phyloP scores from a whole-genome alignment of 2,329 filamentous ascomycete genomes.

The Penicillium sp. region DNA sequence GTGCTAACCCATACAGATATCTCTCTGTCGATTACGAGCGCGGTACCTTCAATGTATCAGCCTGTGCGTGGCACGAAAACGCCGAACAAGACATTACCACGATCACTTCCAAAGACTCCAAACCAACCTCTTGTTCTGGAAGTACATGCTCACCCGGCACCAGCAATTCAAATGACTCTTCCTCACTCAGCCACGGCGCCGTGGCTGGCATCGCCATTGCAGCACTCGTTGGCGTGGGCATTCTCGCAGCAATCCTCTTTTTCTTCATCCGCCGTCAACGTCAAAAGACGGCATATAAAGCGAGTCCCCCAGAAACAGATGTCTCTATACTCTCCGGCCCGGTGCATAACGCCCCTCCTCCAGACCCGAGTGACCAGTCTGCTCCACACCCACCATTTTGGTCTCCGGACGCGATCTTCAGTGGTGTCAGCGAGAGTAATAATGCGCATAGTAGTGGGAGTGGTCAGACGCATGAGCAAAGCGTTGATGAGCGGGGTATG shows the following conservation, averaged over 20 bases:
- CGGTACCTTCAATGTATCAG: conserved; percentile 59
- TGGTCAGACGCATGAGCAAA: conserved; percentile 15
- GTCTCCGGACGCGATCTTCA: conserved; percentile 21
- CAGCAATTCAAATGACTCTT: conserved; percentile 2
- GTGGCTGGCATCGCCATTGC: conserved; percentile 28
- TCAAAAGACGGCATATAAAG: conserved; percentile 21
- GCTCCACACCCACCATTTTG: conserved; percentile 14
- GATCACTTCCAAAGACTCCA: conserved; percentile 17
- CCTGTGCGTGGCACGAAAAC: conserved; percentile 22
- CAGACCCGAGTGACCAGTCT: conserved; percentile 13
- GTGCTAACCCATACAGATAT: conserved; percentile 46
- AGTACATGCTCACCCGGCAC: conserved; percentile 7
- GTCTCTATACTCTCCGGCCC: conserved; percentile 22
- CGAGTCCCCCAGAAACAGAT: conserved; percentile 17
- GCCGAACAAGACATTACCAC: conserved; percentile 23
- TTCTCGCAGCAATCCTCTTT: conserved; percentile 18
- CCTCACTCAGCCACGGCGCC: conserved; percentile 19
- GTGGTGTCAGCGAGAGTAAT: conserved; percentile 8
- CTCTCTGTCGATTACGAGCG: conserved; percentile 64
- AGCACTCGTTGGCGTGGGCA: conserved; percentile 20
- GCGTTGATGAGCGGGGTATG: conserved; percentile 14
- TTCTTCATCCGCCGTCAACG: conserved; percentile 25
- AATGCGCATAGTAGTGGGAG: conserved; percentile 11
- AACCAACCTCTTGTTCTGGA: conserved; percentile 13
- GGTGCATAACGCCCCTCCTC: conserved; percentile 17